phyloP scores from a whole-genome alignment of 129 eudicot species.

The Helianthus annuus region DNA sequence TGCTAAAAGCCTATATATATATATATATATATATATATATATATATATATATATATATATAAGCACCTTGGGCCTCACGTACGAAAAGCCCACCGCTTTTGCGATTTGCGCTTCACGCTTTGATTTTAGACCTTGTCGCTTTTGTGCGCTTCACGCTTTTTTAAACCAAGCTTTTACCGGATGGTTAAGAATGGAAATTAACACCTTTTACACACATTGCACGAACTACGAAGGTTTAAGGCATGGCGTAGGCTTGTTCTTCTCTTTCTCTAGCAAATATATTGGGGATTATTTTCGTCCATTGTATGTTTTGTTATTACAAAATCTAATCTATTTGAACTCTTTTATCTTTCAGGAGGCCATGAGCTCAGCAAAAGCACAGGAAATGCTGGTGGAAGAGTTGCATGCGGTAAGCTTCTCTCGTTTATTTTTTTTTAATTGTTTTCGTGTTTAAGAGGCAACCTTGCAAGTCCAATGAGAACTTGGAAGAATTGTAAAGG shows the following conservation, averaged over 20 bases:
- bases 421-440: background rate
- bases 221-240: background rate
- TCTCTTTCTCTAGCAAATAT: background rate
- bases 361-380: slow-evolving; percentile 93
- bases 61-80: too few relatives aligned
- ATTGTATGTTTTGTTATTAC: background rate
- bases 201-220: slow-evolving; percentile 2
- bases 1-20: too few relatives aligned
- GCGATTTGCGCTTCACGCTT: too few relatives aligned
- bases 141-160: too few relatives aligned
- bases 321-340: background rate
- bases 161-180: too few relatives aligned
- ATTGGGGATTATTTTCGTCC: background rate
- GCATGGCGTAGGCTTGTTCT: background rate
- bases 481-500: background rate
- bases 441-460: background rate
- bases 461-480: background rate
- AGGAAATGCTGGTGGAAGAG: slow-evolving; percentile 94
- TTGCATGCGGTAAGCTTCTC: slow-evolving; percentile 79
- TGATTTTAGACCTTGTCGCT: too few relatives aligned
- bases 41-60: too few relatives aligned
- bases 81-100: too few relatives aligned
- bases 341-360: slow-evolving; percentile 57
- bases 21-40: too few relatives aligned
- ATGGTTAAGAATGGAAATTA: background rate